Base-by-base conservation (phyloP, 2,329 filamentous ascomycete genomes). In the Xylaria multiplex region DNA sequence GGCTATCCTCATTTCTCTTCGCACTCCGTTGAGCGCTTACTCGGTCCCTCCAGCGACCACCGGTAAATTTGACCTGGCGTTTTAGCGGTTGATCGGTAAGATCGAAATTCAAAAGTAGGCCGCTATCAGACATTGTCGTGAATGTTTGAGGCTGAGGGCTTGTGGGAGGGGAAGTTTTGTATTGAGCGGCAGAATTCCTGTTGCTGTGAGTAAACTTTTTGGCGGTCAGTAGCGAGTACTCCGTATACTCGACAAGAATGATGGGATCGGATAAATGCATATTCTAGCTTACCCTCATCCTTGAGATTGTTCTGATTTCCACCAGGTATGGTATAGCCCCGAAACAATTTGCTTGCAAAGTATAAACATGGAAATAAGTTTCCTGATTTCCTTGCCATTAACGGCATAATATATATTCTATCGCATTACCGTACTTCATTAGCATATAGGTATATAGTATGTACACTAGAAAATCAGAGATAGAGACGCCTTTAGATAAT, bases 41-140 rank as follows among this genome's bases (percentile, higher is more conserved):
- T 68, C 96, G 88, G 77, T 97, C 94, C 76, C 92, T 91, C 96
- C 96, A 99, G 73, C 88, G 88, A n/a, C 96, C 96, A 72, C 96
- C 96, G 77, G 91, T 96, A 79, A 96, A 92, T 71, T 85, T 88
- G 67, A 86, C 82, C 60, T 86, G 81, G 6, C 86, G 83, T 66
- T 89, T 85, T 60, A 92, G 77, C 13, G 91, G 86, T 19, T 83
- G 86, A 67, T 92, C 89, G 32, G 88, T 86, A 64, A 97, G 83
- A 73, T 93, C 90, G 77, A 98, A 97, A 75, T 98, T 98, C 77
- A 98, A 84, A 64, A 97, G 86, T 88, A 99, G 91, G 72, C 93
- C 93, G 89, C 97, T 92, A 83, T 98, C 94, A 58, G 92, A 92
- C 94, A 98, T 97, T 49, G 30, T 70, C 19, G 59, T 24, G 11